phyloP scores from a whole-genome alignment of 179 eudicot species.

The Nepenthes alata region DNA sequence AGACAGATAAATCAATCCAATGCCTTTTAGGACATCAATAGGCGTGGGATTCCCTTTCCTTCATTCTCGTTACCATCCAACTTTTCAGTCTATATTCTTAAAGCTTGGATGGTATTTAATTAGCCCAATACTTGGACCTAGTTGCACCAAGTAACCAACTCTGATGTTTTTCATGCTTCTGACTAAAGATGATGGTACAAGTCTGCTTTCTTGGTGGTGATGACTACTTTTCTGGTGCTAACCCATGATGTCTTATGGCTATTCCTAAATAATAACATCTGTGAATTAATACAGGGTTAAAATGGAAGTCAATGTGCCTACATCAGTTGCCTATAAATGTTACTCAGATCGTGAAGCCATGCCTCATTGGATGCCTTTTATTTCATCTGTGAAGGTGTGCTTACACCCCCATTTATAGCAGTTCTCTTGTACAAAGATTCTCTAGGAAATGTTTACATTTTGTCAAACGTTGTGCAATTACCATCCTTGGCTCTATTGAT shows the following conservation, averaged over 20 bases:
- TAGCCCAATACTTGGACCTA: no score
- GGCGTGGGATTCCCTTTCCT: not conserved
- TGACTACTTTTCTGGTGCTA: not conserved
- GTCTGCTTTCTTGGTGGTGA: not conserved
- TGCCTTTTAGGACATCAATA: not conserved
- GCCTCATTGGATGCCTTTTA: slow-evolving; percentile 93
- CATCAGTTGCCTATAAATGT: slow-evolving; percentile 66
- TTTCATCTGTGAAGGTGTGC: slow-evolving; percentile 69
- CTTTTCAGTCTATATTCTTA: no score
- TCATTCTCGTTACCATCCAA: no score
- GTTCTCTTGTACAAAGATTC: no score
- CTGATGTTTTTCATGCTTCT: no score
- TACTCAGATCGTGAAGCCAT: slow-evolving; percentile 87
- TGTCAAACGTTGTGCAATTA: no score
- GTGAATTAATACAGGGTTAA: slow-evolving; percentile 42
- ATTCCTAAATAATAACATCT: not conserved
- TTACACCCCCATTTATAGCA: not conserved
- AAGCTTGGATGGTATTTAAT: no score
- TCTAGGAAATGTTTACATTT: no score
- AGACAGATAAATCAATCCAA: not conserved
- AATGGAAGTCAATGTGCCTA: slow-evolving; percentile 73
- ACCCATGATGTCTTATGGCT: no score
- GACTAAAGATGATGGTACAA: no score
- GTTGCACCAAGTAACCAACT: no score
- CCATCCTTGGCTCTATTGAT: not conserved